Base-by-base conservation (phyloP, 2,329 filamentous ascomycete species). In the Alternaria angustiovoidea region DNA sequence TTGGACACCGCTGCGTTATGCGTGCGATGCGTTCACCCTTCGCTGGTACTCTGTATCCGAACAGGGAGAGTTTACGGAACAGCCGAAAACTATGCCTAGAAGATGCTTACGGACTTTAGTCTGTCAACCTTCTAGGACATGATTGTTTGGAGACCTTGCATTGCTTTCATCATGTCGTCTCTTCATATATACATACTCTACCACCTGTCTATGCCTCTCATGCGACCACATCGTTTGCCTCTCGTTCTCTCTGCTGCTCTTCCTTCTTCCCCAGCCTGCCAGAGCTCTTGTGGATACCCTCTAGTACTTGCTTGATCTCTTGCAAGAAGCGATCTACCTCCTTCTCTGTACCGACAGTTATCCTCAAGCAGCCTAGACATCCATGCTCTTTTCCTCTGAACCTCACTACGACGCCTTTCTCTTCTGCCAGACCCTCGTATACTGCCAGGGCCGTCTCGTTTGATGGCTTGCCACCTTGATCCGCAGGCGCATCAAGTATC, bases 351-450 rank as follows among this genome's bases (percentile, higher is more conserved):
- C 95, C 95, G 12, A 99, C 88, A 0, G 95, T 99, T 67, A 98
- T 92, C 56, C 95, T 87, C 77, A 99, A 80, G 73, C 94, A 97
- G 0, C 94, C 95, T 42, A 89, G 79, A 76, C 95, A 99, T 5
- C 94, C 94, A 66, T 91, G 84, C 82, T 99, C 95, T 81, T 94
- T 96, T 48, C 95, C 95, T 69, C 95, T 85, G 79, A 98, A 99
- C 54, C 95, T 85, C 4, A 98, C 94, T 7, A 99, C 94, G 0
- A 99, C 94, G 1, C 94, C 93, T 75, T 88, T 89, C 41, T 88
- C 86, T 83, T 96, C 93, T 0, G 95, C 95, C 71, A 99, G 84
- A 30, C 83, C 84, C 80, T 96, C 89, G 78, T 99, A 99, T 7
- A 94, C 90, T 11, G 87, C 88, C 71, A 94, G 78, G 16, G 95